phyloP scores from a whole-genome alignment of 1,284 basidiomycete genomes.

The Tilletia caries region DNA sequence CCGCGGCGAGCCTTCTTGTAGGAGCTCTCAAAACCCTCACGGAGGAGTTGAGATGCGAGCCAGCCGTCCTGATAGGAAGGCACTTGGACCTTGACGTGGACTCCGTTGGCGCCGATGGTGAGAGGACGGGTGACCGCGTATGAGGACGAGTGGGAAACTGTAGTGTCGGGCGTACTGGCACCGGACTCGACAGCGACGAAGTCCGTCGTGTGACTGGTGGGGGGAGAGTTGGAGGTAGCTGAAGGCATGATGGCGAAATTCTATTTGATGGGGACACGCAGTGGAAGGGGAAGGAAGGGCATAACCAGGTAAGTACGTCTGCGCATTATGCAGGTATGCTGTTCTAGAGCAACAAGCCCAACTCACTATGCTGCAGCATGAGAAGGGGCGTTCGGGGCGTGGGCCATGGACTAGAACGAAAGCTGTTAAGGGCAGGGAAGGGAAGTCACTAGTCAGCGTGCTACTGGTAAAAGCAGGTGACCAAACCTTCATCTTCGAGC shows the following conservation, averaged over 20 bases:
- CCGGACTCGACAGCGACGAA: not conserved
- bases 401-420: too few relatives aligned
- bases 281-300: too few relatives aligned
- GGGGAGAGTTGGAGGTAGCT: not conserved
- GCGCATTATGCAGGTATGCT: too few relatives aligned
- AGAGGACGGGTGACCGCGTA: not conserved
- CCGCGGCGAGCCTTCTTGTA: not conserved
- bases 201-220: slow-evolving; percentile 1
- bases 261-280: too few relatives aligned
- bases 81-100: slow-evolving; percentile 8
- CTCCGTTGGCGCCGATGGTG: slow-evolving; percentile 8
- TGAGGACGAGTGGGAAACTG: not conserved
- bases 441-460: too few relatives aligned
- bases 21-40: not conserved
- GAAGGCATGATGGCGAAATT: not conserved
- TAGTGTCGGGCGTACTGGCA: not conserved
- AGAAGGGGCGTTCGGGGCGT: too few relatives aligned
- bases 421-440: too few relatives aligned
- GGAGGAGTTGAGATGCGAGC: slow-evolving; percentile 7
- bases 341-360: too few relatives aligned
- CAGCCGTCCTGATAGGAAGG: slow-evolving; percentile 7
- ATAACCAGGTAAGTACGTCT: too few relatives aligned
- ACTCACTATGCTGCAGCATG: too few relatives aligned
- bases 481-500: too few relatives aligned
- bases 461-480: too few relatives aligned